phyloP scores from a whole-genome alignment of 2,329 filamentous ascomycete genomes.

The Cryphonectria radicalis region DNA sequence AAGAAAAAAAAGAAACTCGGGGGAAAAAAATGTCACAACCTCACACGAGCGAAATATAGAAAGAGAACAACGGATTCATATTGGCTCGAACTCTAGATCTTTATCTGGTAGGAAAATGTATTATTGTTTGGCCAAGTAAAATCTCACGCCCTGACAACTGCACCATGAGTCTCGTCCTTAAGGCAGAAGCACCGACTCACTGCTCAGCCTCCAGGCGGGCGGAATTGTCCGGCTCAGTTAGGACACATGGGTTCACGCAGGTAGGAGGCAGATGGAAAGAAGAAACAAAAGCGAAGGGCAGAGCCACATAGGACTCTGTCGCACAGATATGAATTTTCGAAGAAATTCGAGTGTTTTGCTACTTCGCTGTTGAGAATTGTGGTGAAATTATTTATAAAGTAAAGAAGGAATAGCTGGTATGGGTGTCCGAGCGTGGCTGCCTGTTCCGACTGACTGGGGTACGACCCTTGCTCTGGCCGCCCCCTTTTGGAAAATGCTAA shows the following conservation, averaged over 20 bases:
- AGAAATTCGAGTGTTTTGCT: background rate
- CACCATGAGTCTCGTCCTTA: background rate
- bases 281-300: slow-evolving; percentile 29
- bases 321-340: background rate
- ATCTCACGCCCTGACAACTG: slow-evolving; percentile 11
- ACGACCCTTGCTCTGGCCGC: background rate
- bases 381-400: background rate
- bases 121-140: background rate
- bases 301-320: background rate
- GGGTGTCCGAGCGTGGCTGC: background rate
- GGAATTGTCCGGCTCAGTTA: slow-evolving; percentile 8
- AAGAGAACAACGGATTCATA: background rate
- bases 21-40: background rate
- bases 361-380: slow-evolving; percentile 8
- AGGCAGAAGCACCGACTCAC: background rate
- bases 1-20: no score
- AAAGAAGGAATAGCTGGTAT: background rate
- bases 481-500: background rate
- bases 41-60: background rate
- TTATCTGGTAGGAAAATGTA: background rate
- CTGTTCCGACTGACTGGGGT: background rate
- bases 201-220: background rate
- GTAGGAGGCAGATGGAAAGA: background rate
- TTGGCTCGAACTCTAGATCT: background rate
- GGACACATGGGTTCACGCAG: background rate